These are phyloP conservation scores for Aspergillus wentii DNA, from an alignment of 495 filamentous ascomycete genomes.

Conservation along the genomic window DNA sequence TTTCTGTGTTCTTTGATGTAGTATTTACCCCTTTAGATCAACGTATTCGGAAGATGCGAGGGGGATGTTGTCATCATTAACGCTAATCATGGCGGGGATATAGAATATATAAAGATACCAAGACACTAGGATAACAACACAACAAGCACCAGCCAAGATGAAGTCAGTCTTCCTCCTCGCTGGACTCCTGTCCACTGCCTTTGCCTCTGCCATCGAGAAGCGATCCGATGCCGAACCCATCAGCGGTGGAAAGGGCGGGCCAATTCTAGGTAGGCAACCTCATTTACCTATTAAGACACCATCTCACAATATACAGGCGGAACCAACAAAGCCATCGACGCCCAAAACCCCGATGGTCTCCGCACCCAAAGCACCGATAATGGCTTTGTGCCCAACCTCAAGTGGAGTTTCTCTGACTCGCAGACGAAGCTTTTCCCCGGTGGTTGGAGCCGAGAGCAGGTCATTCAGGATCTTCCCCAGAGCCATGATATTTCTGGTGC, in stretches of 20 bases:
- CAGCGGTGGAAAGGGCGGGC: slow-evolving; percentile 45
- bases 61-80: too few species aligned
- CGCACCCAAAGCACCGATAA: slow-evolving; percentile 52
- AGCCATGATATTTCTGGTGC: slow-evolving; percentile 59
- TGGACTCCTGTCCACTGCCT: slow-evolving; percentile 12
- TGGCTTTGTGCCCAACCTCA: slow-evolving; percentile 55
- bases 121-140: too few species aligned
- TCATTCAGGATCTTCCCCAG: slow-evolving; percentile 52
- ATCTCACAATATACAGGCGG: slow-evolving; percentile 15
- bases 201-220: slow-evolving; percentile 30
- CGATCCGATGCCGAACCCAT: slow-evolving; percentile 54
- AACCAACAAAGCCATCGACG: slow-evolving; percentile 35
- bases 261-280: slow-evolving; percentile 42
- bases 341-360: slow-evolving; percentile 58
- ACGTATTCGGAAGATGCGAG: too few species aligned
- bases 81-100: too few species aligned
- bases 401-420: slow-evolving; percentile 62
- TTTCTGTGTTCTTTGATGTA: too few species aligned
- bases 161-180: slow-evolving; percentile 7
- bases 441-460: slow-evolving; percentile 62
- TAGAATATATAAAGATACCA: too few species aligned
- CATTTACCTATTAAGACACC: neutral
- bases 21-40: too few species aligned
- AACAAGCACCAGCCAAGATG: too few species aligned
- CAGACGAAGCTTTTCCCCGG: slow-evolving; percentile 55